Evolutionary conservation across 164 flowering plant species (phyloP).

Genomic region (Piper longum): DNA sequence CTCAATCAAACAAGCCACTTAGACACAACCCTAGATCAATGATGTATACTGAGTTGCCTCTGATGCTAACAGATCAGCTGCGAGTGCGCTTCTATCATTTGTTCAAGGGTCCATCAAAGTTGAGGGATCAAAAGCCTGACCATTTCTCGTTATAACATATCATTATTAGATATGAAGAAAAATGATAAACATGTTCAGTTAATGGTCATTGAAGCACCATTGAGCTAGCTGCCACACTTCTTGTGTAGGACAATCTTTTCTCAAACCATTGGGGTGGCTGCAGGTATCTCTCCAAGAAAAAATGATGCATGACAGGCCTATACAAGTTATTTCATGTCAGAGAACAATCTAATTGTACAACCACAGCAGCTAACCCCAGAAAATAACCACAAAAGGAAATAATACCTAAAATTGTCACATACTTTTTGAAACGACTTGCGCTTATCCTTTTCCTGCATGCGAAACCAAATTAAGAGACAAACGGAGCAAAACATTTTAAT

Average conservation of each 20-base stretch:
- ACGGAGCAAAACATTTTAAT: not conserved
- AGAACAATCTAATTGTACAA: slow-evolving; percentile 1
- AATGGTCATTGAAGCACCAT: slow-evolving; percentile 39
- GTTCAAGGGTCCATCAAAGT: too few relatives aligned
- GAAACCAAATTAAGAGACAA: not conserved
- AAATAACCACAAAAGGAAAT: not conserved
- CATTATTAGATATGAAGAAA: not conserved
- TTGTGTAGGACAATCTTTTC: slow-evolving; percentile 80
- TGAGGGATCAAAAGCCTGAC: too few relatives aligned
- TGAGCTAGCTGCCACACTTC: slow-evolving; percentile 97
- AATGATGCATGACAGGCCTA: slow-evolving; percentile 98
- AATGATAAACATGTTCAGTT: not conserved
- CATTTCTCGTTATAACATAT: too few relatives aligned
- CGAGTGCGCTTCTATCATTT: too few relatives aligned
- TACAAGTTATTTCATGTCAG: slow-evolving; percentile 8
- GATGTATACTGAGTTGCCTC: too few relatives aligned
- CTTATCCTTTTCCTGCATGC: slow-evolving; percentile 66
- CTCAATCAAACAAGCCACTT: too few relatives aligned
- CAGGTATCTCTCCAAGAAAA: slow-evolving; percentile 82
- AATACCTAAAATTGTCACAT: slow-evolving; percentile 79
- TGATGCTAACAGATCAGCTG: too few relatives aligned
- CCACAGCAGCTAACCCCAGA: not conserved
- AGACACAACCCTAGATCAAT: too few relatives aligned
- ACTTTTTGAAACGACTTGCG: slow-evolving; percentile 73
- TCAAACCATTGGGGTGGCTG: slow-evolving; percentile 97